Base-by-base conservation (phyloP, 371 early-diverging fungal genomes). In the Mucor plumbeus region DNA sequence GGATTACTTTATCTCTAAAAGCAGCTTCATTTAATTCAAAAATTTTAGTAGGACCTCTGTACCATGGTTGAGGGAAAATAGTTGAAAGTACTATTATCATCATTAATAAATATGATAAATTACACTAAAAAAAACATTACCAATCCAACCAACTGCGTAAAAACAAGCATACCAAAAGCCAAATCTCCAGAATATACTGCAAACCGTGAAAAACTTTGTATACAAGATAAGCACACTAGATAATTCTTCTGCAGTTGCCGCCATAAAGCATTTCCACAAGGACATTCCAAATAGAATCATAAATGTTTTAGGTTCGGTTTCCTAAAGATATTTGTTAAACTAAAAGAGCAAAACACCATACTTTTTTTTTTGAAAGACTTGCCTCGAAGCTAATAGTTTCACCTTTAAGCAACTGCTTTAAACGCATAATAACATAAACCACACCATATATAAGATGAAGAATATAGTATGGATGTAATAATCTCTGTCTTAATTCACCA, bases 1-100 rank as follows among this genome's bases (percentile, higher is more conserved):
- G 35, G 17, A 69, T 63, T 6, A 74, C 74, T 44, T 59, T 74
- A 39, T 72, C 68, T 60, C 61, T 48, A 60, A 77, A 74, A 7
- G 67, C 68, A 4, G 59, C 38, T 60, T 73, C 76, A 36, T 60
- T 78, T 0, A 83, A 60, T 57, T 84, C 84, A 39, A 59, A 59
- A 57, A 84, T 78, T 33, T 81, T 78, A 26, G 82, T 82, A 8
- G 88, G 84, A 1, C 88, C 88, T 36, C 76, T 83, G 59, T 88
- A 88, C 69, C 87, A 77, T 14, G 88, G 88, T 39, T 86, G 88
- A 39, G 86, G 86, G 35, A 85, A 75, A 3, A 83, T 55, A 17
- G 82, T 76, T 15, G 85, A 88, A 36, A 88, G 59, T 0, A 67
- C 87, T 87, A 64, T 4, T 59, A 13, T 0, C n/a, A 53, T 39